phyloP scores from a whole-genome alignment of 306 rosid genomes.

The Fragaria nilgerrensis region DNA sequence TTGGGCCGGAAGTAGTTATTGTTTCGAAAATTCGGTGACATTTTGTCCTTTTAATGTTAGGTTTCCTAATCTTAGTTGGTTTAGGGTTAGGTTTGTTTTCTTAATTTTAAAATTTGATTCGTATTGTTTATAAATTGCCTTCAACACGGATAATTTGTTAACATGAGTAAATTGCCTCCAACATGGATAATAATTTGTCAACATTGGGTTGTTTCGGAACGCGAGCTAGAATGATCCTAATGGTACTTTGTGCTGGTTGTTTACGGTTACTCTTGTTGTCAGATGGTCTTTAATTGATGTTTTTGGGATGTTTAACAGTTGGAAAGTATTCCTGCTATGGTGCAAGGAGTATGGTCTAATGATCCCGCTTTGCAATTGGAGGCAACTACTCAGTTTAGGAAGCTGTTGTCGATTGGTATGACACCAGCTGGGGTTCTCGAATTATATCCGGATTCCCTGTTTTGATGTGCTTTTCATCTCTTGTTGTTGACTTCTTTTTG shows the following conservation, averaged over 20 bases:
- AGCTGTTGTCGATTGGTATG: conserved; percentile 58
- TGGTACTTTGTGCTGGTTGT: too few species aligned
- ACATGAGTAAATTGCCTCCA: too few species aligned
- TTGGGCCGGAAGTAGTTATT: too few species aligned
- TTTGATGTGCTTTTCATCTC: neutral
- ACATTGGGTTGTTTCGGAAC: too few species aligned
- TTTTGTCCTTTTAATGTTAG: too few species aligned
- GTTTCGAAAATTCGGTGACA: too few species aligned
- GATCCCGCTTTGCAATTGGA: conserved; percentile 54
- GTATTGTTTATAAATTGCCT: too few species aligned
- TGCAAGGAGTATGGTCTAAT: conserved; percentile 54
- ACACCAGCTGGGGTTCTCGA: neutral
- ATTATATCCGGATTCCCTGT: neutral
- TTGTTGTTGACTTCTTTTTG: neutral
- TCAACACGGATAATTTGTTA: too few species aligned
- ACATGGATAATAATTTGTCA: too few species aligned
- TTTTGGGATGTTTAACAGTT: conserved; percentile 33
- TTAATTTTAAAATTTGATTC: too few species aligned
- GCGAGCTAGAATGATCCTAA: neutral
- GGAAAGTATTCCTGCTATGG: conserved; percentile 58
- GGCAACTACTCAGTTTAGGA: conserved; percentile 60
- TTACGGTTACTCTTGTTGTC: neutral
- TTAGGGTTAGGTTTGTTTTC: too few species aligned
- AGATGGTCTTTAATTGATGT: neutral
- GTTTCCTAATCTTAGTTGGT: too few species aligned